Conservation (phyloP, 176 grass and related monocot species). For the Carex scoparia region DNA sequence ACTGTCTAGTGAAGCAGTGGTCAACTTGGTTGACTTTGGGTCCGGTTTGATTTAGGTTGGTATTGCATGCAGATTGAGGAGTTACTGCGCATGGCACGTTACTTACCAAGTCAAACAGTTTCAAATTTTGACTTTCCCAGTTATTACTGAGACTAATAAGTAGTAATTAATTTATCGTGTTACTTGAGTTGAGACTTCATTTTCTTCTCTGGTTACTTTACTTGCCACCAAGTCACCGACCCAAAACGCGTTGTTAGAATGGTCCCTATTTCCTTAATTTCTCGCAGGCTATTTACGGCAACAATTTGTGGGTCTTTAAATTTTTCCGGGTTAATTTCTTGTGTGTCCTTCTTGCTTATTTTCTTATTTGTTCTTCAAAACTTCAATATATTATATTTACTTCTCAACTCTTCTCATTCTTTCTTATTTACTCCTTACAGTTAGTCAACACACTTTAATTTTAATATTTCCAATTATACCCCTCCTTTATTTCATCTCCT, state of each 20-base stretch:
- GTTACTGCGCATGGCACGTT: not conserved
- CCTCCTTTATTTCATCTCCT: too few species aligned
- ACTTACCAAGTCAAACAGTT: not conserved
- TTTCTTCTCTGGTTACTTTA: not conserved
- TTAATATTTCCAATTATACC: too few species aligned
- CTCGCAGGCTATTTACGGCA: not conserved
- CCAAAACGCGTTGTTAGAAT: not conserved
- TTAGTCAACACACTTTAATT: too few species aligned
- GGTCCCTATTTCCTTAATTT: not conserved
- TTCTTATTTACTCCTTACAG: too few species aligned
- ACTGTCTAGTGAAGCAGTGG: not conserved
- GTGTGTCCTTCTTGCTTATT: too few species aligned
- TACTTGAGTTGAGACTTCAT: not conserved
- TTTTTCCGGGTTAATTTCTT: too few species aligned
- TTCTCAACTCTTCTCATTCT: too few species aligned
- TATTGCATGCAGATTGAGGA: not conserved
- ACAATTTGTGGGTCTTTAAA: not conserved
- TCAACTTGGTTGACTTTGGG: not conserved
- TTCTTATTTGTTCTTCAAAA: too few species aligned
- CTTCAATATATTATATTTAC: too few species aligned
- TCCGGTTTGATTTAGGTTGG: not conserved
- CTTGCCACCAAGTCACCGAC: not conserved
- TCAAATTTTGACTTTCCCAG: not conserved
- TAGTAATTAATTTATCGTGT: not conserved
- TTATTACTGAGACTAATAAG: not conserved